Evolutionary conservation across 352 stramenopile species (phyloP).

Genomic region (Phytophthora cajani): DNA sequence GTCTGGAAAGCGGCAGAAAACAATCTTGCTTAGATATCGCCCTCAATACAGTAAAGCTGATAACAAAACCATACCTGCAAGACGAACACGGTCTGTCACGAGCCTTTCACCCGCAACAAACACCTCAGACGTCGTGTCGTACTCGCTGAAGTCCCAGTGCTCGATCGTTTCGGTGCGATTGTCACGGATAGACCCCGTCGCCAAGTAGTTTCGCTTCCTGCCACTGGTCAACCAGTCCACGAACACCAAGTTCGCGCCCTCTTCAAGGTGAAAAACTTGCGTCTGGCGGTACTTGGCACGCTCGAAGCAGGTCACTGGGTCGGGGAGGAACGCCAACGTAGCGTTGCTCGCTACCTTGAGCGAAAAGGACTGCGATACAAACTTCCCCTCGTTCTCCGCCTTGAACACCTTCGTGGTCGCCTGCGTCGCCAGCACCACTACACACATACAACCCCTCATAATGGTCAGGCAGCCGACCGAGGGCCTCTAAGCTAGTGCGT

Average conservation of each 20-base stretch:
- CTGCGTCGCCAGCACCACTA: slow-evolving; percentile 81
- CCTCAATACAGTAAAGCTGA: not conserved
- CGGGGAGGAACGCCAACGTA: slow-evolving; percentile 77
- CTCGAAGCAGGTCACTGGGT: slow-evolving; percentile 86
- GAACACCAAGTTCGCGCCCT: slow-evolving; percentile 70
- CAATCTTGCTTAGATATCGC: not conserved
- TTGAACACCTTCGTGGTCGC: slow-evolving; percentile 92
- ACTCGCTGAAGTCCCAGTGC: slow-evolving; percentile 83
- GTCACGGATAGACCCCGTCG: slow-evolving; percentile 61
- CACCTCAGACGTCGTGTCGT: slow-evolving; percentile 71
- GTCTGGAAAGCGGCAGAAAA: slow-evolving; percentile 38
- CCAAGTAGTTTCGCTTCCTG: slow-evolving; percentile 81
- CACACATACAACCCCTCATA: not conserved
- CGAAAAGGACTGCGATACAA: slow-evolving; percentile 63
- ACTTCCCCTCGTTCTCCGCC: slow-evolving; percentile 44
- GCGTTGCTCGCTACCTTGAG: slow-evolving; percentile 57
- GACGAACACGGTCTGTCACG: slow-evolving; percentile 71
- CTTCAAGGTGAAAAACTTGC: slow-evolving; percentile 63
- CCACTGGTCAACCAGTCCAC: slow-evolving; percentile 88
- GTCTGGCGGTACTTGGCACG: slow-evolving; percentile 70
- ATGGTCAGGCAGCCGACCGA: slow-evolving; percentile 7
- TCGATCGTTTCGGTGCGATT: slow-evolving; percentile 74
- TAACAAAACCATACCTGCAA: slow-evolving; percentile 46
- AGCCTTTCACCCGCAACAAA: slow-evolving; percentile 60
- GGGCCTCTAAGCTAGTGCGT: not conserved